These are phyloP conservation scores for Syzygium aqueum DNA, from an alignment of 345 rosid species.

Conservation along the genomic window DNA sequence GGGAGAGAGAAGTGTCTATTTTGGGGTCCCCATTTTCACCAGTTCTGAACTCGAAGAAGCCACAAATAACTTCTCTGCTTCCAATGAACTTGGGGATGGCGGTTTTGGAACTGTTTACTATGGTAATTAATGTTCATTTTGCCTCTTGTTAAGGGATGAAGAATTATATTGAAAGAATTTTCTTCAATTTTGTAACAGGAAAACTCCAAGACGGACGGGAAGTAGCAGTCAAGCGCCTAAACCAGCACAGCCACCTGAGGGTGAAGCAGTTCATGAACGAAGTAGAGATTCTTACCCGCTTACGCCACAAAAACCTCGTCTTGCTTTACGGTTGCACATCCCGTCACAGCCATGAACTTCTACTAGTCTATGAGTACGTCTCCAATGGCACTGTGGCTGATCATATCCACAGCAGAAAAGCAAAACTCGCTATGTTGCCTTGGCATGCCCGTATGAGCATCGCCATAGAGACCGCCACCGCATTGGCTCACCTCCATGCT, in stretches of 20 bases:
- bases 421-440: not conserved
- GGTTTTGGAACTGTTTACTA: not conserved
- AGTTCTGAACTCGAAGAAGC: not conserved
- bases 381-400: conserved; percentile 10
- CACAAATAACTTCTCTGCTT: not conserved
- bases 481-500: conserved; percentile 9
- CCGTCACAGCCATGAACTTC: not conserved
- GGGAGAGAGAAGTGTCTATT: not conserved
- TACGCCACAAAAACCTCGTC: conserved; percentile 8
- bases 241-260: not conserved
- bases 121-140: not conserved
- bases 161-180: not conserved
- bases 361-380: conserved; percentile 6
- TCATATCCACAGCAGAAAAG: conserved; percentile 1
- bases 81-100: not conserved
- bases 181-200: not conserved
- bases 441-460: conserved; percentile 4
- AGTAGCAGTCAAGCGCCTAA: not conserved
- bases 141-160: not conserved
- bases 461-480: conserved; percentile 3
- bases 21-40: not conserved
- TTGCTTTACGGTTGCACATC: conserved; percentile 8
- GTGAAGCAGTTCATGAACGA: conserved; percentile 10
- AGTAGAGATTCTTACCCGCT: conserved; percentile 2
- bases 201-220: not conserved